Evolutionary conservation across 2,329 filamentous ascomycete genomes (phyloP).

Genomic region (Neopestalotiopsis sp.): DNA sequence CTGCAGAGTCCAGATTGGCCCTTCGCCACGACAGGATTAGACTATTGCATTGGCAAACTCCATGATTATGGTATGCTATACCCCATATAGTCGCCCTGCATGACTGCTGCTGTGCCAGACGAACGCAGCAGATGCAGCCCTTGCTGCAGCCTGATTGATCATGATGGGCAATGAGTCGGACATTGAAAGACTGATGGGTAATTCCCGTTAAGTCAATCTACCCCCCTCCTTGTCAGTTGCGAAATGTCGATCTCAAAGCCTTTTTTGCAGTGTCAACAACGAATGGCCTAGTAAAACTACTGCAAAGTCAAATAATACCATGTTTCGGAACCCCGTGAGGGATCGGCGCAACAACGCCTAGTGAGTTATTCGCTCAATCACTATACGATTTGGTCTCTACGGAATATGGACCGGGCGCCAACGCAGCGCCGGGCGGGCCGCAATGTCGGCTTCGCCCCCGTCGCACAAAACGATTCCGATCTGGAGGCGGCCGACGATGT

Average conservation of each 20-base stretch:
- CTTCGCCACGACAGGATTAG: constrained; percentile 20
- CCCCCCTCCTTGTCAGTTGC: background rate
- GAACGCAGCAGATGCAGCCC: background rate
- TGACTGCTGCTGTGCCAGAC: constrained; percentile 5
- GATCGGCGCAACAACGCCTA: constrained; percentile 5
- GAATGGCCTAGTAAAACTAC: background rate
- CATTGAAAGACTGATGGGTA: background rate
- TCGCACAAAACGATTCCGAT: constrained; percentile 17
- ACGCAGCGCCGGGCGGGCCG: constrained; percentile 11
- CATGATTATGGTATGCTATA: background rate
- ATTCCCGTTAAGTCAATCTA: background rate
- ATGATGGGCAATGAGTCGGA: background rate
- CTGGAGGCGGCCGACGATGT: constrained; percentile 5
- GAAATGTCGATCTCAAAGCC: background rate
- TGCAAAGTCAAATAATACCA: background rate
- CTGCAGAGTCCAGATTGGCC: background rate
- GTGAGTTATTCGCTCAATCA: background rate
- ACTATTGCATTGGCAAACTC: constrained; percentile 7
- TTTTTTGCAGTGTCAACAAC: background rate
- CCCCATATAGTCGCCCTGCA: constrained; percentile 12
- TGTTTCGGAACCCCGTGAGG: background rate
- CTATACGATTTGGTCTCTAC: background rate
- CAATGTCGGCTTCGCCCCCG: constrained; percentile 17
- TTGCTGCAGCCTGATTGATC: background rate
- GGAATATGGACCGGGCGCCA: constrained; percentile 12